These are phyloP conservation scores for Boletus sp. DNA, from an alignment of 768 basidiomycete species.

Conservation along the genomic window DNA sequence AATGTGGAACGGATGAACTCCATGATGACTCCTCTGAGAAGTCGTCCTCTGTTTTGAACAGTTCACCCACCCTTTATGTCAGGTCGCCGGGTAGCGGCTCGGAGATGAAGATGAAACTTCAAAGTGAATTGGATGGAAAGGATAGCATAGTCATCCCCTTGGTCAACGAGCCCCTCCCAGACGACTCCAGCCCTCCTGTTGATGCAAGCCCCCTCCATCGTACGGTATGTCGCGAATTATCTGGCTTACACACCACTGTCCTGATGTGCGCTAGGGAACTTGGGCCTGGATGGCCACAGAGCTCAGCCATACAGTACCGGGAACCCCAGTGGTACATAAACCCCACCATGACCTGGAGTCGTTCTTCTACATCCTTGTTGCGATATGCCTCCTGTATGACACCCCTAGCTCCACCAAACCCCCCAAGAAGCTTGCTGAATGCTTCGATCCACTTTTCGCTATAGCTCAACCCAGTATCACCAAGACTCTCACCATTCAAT, in stretches of 20 bases:
- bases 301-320: neutral
- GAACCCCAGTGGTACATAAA: too few species aligned
- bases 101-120: neutral
- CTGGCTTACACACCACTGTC: neutral
- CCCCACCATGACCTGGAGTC: too few species aligned
- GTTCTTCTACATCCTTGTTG: too few species aligned
- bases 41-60: neutral
- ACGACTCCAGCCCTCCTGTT: neutral
- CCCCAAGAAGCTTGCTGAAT: too few species aligned
- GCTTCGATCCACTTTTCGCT: too few species aligned
- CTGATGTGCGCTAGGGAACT: neutral
- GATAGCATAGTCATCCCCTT: neutral
- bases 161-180: neutral
- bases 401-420: too few species aligned
- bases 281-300: neutral
- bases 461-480: too few species aligned
- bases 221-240: neutral
- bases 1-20: neutral
- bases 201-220: neutral
- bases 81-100: neutral
- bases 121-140: neutral
- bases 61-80: neutral
- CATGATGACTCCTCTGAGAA: neutral
- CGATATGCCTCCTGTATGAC: too few species aligned
- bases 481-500: too few species aligned